Base-by-base conservation (phyloP, 345 rosid genomes). In the Hibiscus trionum region DNA sequence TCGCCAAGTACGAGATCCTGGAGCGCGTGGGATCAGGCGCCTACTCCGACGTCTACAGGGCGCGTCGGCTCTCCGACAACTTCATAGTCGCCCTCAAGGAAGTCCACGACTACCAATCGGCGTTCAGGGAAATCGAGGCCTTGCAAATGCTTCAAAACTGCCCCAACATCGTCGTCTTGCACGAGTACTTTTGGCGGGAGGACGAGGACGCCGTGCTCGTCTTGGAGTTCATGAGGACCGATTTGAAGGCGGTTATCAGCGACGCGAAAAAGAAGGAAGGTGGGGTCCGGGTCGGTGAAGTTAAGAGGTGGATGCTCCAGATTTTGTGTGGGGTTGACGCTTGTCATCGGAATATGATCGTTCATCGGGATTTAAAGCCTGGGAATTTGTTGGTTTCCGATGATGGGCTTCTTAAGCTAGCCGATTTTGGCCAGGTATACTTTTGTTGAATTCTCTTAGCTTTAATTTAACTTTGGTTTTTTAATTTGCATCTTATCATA, bases 191-290 rank as follows among this genome's bases (percentile, higher is more conserved):
- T 80, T 92, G 91, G 97, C 81, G 90, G 14, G 97, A 95, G 75
- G 96, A 95, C 73, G 99, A 95, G 86, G 96, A 95, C 77, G 97
- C 99, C 21, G 99, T 95, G 61, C 77, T 95, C 11, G 99, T 92
- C 29, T 77, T 95, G 73, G 96, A 95, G 87, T 95, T 84, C 77
- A 80, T 95, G 42, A 83, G 84, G 84, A 84, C 91, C 27, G 97
- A 90, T 80, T 79, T 95, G 70, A 80, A 88, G 6, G 80, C 82
- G n/a, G 93, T 92, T 73, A 82, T 95, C 24, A 70, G 71, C 64
- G 90, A 86, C 11, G 93, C 83, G 5, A 88, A 79, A 85, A 84
- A 72, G 83, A 83, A 66, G 3, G 81, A 74, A 46, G 82, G 68
- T 0, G 93, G 88, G 21, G 16, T 88, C 39, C 4, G 80, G 5